These are phyloP conservation scores for Penicillium turbatum DNA, from an alignment of 495 filamentous ascomycete species.

Conservation along the genomic window DNA sequence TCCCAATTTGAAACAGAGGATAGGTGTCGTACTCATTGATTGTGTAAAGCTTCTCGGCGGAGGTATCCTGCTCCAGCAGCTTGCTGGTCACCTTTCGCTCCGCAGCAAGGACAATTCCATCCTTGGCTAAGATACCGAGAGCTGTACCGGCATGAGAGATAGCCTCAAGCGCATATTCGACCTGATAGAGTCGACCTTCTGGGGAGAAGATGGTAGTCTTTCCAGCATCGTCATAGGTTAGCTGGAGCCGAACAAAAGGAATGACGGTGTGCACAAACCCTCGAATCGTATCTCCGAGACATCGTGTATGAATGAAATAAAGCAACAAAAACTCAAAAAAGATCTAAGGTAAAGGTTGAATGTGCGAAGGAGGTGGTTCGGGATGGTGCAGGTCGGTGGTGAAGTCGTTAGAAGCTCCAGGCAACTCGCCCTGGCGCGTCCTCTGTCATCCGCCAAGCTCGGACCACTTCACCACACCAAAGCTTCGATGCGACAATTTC, in stretches of 20 bases:
- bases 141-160: conserved; percentile 98
- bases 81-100: conserved; percentile 99
- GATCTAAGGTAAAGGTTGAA: conserved; percentile 5
- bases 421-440: conserved; percentile 48
- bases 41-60: conserved; percentile 98
- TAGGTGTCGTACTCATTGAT: conserved; percentile 77
- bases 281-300: conserved; percentile 98
- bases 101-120: conserved; percentile 98
- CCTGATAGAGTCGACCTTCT: conserved; percentile 96
- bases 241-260: conserved; percentile 34
- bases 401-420: conserved; percentile 35
- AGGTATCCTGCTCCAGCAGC: conserved; percentile 97
- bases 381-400: conserved; percentile 22
- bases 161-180: conserved; percentile 98
- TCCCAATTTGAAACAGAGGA: not conserved
- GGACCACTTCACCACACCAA: conserved; percentile 41
- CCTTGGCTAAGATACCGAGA: conserved; percentile 90
- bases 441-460: conserved; percentile 44
- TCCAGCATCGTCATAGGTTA: conserved; percentile 44
- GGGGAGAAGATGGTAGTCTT: conserved; percentile 99
- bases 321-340: conserved; percentile 8
- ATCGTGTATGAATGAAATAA: conserved; percentile 49
- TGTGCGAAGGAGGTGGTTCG: conserved; percentile 4
- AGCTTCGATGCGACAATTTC: conserved; percentile 24
- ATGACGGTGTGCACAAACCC: conserved; percentile 54